Evolutionary conservation across 169 alveolate genomes (phyloP).

Genomic region (Cystoisospora suis): DNA sequence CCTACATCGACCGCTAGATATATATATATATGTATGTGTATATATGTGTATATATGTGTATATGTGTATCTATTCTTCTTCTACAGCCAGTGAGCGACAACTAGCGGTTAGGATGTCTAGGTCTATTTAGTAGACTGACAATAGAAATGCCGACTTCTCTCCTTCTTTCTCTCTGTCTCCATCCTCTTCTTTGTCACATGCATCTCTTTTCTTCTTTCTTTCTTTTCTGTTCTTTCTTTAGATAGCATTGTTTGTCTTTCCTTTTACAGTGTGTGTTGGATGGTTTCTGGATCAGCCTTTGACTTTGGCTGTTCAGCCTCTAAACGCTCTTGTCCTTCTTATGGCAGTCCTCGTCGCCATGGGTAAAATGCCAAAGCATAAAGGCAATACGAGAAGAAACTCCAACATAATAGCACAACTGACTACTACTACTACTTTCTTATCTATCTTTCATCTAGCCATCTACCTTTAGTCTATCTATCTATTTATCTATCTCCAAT

Average conservation of each 20-base stretch:
- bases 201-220: not conserved
- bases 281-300: slow-evolving; percentile 86
- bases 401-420: no score
- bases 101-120: no score
- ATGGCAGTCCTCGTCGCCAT: slow-evolving; percentile 76
- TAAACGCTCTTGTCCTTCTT: slow-evolving; percentile 77
- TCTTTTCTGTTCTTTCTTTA: not conserved
- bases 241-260: slow-evolving; percentile 76
- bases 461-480: no score
- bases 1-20: no score
- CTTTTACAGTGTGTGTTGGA: slow-evolving; percentile 86
- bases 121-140: no score
- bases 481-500: no score
- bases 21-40: not conserved
- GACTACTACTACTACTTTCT: no score
- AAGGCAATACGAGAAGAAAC: not conserved
- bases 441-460: no score
- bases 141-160: not conserved
- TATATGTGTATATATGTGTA: not conserved
- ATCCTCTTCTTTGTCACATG: not conserved
- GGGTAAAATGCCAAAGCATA: slow-evolving; percentile 37
- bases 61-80: not conserved
- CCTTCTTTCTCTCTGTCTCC: not conserved
- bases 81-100: no score
- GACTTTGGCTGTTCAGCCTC: slow-evolving; percentile 82